Base-by-base conservation (phyloP, 768 basidiomycete species). In the Amanita jacksonii region DNA sequence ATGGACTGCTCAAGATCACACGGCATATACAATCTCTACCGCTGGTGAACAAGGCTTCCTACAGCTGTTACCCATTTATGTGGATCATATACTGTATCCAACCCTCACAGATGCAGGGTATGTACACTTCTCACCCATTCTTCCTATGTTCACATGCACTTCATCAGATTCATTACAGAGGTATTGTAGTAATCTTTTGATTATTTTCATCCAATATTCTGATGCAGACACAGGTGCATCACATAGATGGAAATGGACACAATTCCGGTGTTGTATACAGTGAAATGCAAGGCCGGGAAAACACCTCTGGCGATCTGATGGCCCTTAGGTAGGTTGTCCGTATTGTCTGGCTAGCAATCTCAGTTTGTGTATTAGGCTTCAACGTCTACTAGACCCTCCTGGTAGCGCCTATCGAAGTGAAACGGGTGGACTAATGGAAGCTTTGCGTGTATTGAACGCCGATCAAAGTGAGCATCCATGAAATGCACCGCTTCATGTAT, bases 51-150 rank as follows among this genome's bases (percentile, higher is more conserved):
- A 94, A 55, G 96, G 96, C 5, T 87, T 89, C 50, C 67, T 91
- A 24, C 85, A 90, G 53, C 66, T 89, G 6, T 68, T 90, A 20
- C 85, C 87, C 15, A 82, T 98, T 52, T 99, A 90, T 54, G 68
- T 98, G 22, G 96, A 99, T 62, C 96, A 99, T 60, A 86, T 99
- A 45, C 73, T 99, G 27, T 94, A 96, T 61, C 96, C 96, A 6
- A 97, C 92, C 1, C 77, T 98, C 48, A 89, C 90, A 7, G 75
- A 91, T 49, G 79, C 85, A 45, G 87, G 89, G 58, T 91, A 69
- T 48, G 76, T 79, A 24, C 12, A 38, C 45, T 24, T 47, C 33
- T 22, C 16, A 44, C 40, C 7, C 12, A 28, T 12, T 15, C 6
- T 3, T 20, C n/a, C 12, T 25, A 13, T 45, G 34, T 46, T 10